A percentile compares a stretch with the other conserved stretches of the same genome.
These are phyloP conservation scores for Wickerhamiella kurtzmanii DNA, from an alignment of 805 yeast genomes.

Conservation along the genomic window DNA sequence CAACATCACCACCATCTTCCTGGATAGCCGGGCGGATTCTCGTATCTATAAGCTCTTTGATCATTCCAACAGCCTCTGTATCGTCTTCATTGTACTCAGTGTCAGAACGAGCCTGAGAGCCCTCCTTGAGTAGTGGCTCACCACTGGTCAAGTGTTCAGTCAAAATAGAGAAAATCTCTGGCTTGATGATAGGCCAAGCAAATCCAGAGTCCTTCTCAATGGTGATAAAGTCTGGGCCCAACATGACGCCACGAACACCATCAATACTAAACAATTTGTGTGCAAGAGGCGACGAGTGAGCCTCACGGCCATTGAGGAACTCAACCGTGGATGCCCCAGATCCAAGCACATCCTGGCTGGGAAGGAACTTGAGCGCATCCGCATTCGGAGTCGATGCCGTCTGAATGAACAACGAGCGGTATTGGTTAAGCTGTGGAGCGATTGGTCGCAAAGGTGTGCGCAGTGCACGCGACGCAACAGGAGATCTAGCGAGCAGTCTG, in stretches of 20 bases:
- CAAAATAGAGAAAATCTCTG: slow-evolving; percentile 40
- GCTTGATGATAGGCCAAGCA: slow-evolving; percentile 61
- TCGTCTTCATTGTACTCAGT: slow-evolving; percentile 49
- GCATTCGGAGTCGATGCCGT: slow-evolving; percentile 80
- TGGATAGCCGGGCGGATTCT: slow-evolving; percentile 95
- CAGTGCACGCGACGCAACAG: background rate
- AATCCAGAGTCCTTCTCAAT: slow-evolving; percentile 49
- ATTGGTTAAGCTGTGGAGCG: background rate
- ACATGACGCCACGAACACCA: slow-evolving; percentile 63
- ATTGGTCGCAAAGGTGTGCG: background rate
- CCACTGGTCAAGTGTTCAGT: slow-evolving; percentile 35
- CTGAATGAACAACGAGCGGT: slow-evolving; percentile 37
- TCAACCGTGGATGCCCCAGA: slow-evolving; percentile 50
- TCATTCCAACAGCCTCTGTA: slow-evolving; percentile 72
- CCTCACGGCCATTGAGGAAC: slow-evolving; percentile 62
- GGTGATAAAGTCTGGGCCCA: slow-evolving; percentile 75
- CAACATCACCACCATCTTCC: slow-evolving; percentile 97
- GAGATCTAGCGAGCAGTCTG: background rate
- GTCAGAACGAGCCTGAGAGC: slow-evolving; percentile 26
- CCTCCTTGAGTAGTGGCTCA: slow-evolving; percentile 37
- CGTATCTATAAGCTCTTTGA: slow-evolving; percentile 83
- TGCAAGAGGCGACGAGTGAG: slow-evolving; percentile 62
- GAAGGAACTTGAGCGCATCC: slow-evolving; percentile 72
- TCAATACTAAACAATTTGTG: slow-evolving; percentile 59
- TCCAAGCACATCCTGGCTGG: slow-evolving; percentile 56